These are phyloP conservation scores for Leucocoprinus gongylophorus DNA, from an alignment of 1,284 basidiomycete genomes.

Conservation along the genomic window DNA sequence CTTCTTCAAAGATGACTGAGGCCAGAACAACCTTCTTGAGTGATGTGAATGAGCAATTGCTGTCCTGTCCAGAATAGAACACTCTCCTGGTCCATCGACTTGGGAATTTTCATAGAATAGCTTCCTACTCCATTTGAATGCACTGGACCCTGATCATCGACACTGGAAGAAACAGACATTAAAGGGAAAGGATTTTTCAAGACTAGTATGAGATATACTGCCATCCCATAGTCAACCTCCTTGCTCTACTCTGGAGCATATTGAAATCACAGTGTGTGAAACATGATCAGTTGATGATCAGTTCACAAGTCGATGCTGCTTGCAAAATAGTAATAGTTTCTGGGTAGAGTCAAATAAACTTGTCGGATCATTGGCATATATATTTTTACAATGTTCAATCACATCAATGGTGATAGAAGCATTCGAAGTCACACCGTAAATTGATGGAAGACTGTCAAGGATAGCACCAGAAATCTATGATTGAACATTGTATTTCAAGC, in stretches of 20 bases:
- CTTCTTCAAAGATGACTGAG: neutral
- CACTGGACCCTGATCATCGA: constrained; percentile 10
- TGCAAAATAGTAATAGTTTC: constrained; percentile 58
- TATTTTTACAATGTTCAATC: too few relatives aligned
- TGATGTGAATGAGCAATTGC: neutral
- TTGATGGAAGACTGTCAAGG: too few relatives aligned
- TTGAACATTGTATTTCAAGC: too few relatives aligned
- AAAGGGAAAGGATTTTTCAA: too few relatives aligned
- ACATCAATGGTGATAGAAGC: too few relatives aligned
- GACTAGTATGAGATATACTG: constrained; percentile 56
- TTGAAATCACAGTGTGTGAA: constrained; percentile 57
- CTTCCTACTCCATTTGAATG: too few relatives aligned
- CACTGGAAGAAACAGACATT: constrained; percentile 40
- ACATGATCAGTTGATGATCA: constrained; percentile 59
- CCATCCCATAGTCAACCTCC: constrained; percentile 58
- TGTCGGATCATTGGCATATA: constrained; percentile 40
- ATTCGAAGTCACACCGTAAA: too few relatives aligned
- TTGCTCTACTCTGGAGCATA: constrained; percentile 43
- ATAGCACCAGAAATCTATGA: too few relatives aligned
- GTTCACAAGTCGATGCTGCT: constrained; percentile 46
- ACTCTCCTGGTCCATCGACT: neutral
- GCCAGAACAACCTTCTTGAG: too few relatives aligned
- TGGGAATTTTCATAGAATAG: too few relatives aligned
- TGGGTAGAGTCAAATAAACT: constrained; percentile 40
- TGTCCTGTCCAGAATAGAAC: neutral